Percentiles rank a stretch among this genome's conserved stretches.
phyloP scores from a whole-genome alignment of 2,329 filamentous ascomycete species.

The Penicillium oxalicum region DNA sequence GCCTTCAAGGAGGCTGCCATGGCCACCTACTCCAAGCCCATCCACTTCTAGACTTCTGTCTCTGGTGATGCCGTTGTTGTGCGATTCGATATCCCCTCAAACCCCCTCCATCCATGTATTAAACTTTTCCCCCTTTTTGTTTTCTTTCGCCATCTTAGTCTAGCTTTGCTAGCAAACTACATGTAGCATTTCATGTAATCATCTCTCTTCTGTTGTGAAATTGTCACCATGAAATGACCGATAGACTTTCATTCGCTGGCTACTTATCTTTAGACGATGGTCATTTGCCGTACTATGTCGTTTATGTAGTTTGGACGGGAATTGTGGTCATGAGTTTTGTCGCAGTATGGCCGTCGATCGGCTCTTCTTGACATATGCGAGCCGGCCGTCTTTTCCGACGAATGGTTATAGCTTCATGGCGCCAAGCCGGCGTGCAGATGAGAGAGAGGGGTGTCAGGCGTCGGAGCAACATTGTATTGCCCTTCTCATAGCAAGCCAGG shows the following conservation, averaged over 20 bases:
- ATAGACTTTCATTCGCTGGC: neutral
- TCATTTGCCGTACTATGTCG: too few species aligned
- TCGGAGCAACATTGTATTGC: too few species aligned
- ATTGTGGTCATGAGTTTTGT: too few species aligned
- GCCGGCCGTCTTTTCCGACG: too few species aligned
- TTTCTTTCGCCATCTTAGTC: conserved; percentile 20
- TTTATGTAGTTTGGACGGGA: too few species aligned
- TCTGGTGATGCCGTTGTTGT: conserved; percentile 6
- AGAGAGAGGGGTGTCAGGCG: too few species aligned
- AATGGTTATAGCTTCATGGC: too few species aligned
- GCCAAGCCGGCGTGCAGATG: too few species aligned
- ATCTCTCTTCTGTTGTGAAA: conserved; percentile 17
- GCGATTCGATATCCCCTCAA: conserved; percentile 18
- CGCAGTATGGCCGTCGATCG: too few species aligned
- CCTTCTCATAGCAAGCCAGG: too few species aligned
- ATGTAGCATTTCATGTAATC: conserved; percentile 35
- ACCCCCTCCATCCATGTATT: conserved; percentile 17
- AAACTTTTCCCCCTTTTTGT: conserved; percentile 13
- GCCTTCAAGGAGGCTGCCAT: conserved; percentile 99
- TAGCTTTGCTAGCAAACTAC: conserved; percentile 33
- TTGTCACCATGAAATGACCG: neutral
- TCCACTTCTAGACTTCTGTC: conserved; percentile 67
- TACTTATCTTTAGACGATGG: too few species aligned
- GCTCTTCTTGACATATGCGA: too few species aligned
- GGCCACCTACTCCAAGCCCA: conserved; percentile 91